A percentile compares a stretch with the other conserved stretches of the same genome.
Conservation (phyloP, 441 rosid species). For the Dalechampia spathulata region DNA sequence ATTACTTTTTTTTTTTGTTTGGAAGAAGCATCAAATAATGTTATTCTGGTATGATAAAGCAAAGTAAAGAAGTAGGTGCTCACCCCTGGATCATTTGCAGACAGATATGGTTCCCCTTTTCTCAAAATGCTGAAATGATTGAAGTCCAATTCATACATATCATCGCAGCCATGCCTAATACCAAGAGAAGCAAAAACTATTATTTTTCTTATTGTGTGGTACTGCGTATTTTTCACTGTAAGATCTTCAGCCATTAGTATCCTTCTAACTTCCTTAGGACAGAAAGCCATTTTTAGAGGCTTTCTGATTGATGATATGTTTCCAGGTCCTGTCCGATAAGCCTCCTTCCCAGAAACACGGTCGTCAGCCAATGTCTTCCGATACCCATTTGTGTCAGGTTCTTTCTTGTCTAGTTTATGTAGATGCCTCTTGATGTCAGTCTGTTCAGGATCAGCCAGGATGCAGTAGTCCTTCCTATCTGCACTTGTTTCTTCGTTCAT, state of each 20-base stretch:
- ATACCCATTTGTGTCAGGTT: constrained; percentile 7
- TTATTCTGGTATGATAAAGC: too few relatives aligned
- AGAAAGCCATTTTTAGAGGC: constrained; percentile 44
- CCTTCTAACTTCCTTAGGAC: constrained; percentile 47
- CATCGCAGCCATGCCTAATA: constrained; percentile 53
- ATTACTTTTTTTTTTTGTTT: background rate
- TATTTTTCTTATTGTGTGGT: constrained; percentile 53
- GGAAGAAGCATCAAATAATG: background rate
- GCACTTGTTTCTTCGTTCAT: background rate
- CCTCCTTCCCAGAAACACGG: constrained; percentile 11
- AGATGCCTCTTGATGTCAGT: constrained; percentile 7
- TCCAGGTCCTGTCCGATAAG: constrained; percentile 10
- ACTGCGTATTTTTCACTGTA: constrained; percentile 36
- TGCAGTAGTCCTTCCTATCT: background rate
- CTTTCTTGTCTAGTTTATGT: constrained; percentile 12
- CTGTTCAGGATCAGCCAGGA: constrained; percentile 9
- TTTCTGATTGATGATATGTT: constrained; percentile 18
- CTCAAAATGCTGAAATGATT: constrained; percentile 42
- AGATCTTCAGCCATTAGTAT: constrained; percentile 33
- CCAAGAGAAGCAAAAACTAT: constrained; percentile 47
- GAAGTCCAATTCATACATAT: constrained; percentile 47
- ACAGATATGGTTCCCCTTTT: constrained; percentile 43
- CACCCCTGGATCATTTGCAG: constrained; percentile 47
- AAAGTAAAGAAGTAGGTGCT: constrained; percentile 3
- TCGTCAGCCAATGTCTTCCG: constrained; percentile 12